Base-by-base conservation (phyloP, 768 basidiomycete genomes). In the Flagelloscypha sp. region DNA sequence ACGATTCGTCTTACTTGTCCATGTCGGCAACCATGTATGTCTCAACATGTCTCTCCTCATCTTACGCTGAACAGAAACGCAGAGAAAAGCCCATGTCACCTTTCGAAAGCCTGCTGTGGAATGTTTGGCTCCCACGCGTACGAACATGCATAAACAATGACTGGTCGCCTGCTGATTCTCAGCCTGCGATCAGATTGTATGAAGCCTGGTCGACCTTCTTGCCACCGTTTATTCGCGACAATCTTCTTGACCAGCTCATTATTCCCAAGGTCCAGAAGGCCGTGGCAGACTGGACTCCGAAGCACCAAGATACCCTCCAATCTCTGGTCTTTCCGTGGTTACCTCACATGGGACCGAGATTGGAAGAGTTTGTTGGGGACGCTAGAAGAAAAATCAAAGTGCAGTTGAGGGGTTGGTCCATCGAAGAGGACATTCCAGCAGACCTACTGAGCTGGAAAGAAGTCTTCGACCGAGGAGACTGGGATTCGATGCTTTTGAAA, bases 261-360 rank as follows among this genome's bases (percentile, higher is more conserved):
- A 65, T 99, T 15, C 95, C 95, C 1, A 99, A 98, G 58, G 74
- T 99, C 3, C 74, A 82, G 32, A 79, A 79, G 43, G 77, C 88
- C 3, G 73, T 97, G 22, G 70, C 76, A 4, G 79, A 86, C 33
- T 99, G 95, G 95, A 79, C 67, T 50, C 62, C 76, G 5, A 76
- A 71, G 49, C 70, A 65, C 38, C 62, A 61, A 2, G 68, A 74
- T 1, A 59, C 86, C 1, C 57, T 98, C 32, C 86, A 84, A 31
- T 65, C 73, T 1, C 70, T 99, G 30, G 78, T 99, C 1, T 94
- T 98, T 55, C 95, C 95, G 7, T 99, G 95, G 95, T 59, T 99
- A 30, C 89, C 92, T 4, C 72, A 90, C 49, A 72, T 94, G 3
- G 93, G 88, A 4, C 57, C 84, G 21, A 64, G 92, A 35, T 59